phyloP scores from a whole-genome alignment of 148 eudicot genomes.

The Chenopodium album region DNA sequence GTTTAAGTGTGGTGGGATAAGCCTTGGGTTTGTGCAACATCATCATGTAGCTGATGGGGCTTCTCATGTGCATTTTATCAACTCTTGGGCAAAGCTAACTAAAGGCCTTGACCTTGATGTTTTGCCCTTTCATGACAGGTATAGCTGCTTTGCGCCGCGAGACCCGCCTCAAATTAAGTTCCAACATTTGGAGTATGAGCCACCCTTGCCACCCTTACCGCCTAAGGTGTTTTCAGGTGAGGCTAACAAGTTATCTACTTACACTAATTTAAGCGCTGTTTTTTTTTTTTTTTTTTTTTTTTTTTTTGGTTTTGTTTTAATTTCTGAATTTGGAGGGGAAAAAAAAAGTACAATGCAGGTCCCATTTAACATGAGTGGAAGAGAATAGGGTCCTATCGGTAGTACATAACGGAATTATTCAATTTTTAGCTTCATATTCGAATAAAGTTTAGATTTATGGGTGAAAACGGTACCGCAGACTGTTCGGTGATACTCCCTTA shows the following conservation, averaged over 20 bases:
- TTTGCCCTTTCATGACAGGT: conserved; percentile 26
- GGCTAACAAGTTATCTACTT: not conserved
- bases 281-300: too few relatives aligned
- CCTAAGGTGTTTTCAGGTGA: conserved; percentile 7
- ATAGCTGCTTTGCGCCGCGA: conserved; percentile 15
- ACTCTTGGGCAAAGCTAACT: conserved; percentile 36
- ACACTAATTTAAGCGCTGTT: too few relatives aligned
- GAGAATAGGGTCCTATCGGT: too few relatives aligned
- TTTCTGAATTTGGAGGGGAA: too few relatives aligned
- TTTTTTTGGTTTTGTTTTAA: too few relatives aligned
- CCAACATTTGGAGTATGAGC: conserved; percentile 34
- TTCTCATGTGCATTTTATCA: conserved; percentile 19
- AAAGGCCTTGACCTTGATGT: conserved; percentile 30
- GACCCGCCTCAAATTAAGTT: conserved; percentile 34
- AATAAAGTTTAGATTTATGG: too few relatives aligned
- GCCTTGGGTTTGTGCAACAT: conserved; percentile 24
- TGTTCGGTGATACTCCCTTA: too few relatives aligned
- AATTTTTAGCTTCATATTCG: too few relatives aligned
- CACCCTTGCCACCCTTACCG: not conserved
- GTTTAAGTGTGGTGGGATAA: conserved; percentile 32
- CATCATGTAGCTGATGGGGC: conserved; percentile 35
- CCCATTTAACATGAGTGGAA: too few relatives aligned
- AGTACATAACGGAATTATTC: too few relatives aligned
- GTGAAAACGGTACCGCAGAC: too few relatives aligned
- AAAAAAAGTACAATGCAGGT: too few relatives aligned